Percentiles rank a stretch among this genome's conserved stretches.
These are phyloP conservation scores for Penicillium longicatenatum DNA, from an alignment of 495 filamentous ascomycete genomes.

Conservation along the genomic window DNA sequence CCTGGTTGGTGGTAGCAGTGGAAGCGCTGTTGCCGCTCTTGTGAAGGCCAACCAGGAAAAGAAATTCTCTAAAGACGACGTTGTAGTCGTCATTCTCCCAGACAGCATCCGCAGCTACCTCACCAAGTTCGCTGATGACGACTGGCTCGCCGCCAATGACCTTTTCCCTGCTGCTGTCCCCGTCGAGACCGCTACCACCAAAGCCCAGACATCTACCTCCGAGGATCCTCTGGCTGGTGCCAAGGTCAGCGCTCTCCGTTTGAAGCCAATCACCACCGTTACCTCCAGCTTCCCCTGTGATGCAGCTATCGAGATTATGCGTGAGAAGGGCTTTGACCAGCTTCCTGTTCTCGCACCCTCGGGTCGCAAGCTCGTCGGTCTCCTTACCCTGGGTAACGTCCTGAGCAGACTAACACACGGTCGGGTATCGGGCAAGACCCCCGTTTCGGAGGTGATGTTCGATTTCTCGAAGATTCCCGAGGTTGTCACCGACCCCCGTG, in stretches of 20 bases:
- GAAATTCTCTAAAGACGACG: slow-evolving; percentile 70
- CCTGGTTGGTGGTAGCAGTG: slow-evolving; percentile 91
- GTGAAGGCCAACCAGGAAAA: slow-evolving; percentile 76
- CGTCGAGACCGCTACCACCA: slow-evolving; percentile 43
- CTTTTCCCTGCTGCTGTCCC: slow-evolving; percentile 68
- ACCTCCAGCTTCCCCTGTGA: slow-evolving; percentile 65
- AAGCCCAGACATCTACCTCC: slow-evolving; percentile 22
- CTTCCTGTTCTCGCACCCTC: slow-evolving; percentile 80
- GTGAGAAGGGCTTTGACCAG: slow-evolving; percentile 95
- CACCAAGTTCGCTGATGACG: slow-evolving; percentile 98
- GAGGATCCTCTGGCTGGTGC: slow-evolving; percentile 66
- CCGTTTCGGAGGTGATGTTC: slow-evolving; percentile 92
- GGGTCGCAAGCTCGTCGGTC: slow-evolving; percentile 74
- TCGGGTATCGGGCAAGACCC: slow-evolving; percentile 68
- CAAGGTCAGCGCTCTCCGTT: slow-evolving; percentile 75
- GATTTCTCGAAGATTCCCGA: slow-evolving; percentile 84
- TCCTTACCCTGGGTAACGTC: slow-evolving; percentile 93
- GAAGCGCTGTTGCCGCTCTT: slow-evolving; percentile 87
- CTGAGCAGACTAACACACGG: slow-evolving; percentile 84
- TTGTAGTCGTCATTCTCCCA: slow-evolving; percentile 86
- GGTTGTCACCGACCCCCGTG: slow-evolving; percentile 79
- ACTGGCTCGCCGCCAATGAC: slow-evolving; percentile 95
- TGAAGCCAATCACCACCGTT: slow-evolving; percentile 91
- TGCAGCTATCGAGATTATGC: slow-evolving; percentile 93
- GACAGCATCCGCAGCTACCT: slow-evolving; percentile 97